Evolutionary conservation across 176 grass and related monocot species (phyloP).

Genomic region (Melocanna baccifera): DNA sequence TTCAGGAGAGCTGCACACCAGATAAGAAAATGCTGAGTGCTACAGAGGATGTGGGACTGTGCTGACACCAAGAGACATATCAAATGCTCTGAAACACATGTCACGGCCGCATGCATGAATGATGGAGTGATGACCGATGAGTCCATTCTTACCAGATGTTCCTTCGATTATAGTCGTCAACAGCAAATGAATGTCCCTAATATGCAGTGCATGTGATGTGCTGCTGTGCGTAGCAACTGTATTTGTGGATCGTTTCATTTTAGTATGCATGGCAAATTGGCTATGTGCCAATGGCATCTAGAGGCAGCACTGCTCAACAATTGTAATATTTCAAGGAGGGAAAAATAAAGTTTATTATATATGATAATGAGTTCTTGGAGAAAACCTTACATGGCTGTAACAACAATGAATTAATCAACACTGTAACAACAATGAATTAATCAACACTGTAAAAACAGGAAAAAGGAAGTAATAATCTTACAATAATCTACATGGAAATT

Average conservation of each 20-base stretch:
- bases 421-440: constrained; percentile 22
- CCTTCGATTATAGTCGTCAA: constrained; percentile 20
- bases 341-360: constrained; percentile 22
- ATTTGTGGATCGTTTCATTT: background rate
- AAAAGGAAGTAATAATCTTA: background rate
- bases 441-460: background rate
- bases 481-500: constrained; percentile 5
- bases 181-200: background rate
- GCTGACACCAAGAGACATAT: constrained; percentile 9
- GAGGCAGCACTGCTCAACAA: background rate
- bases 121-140: constrained; percentile 38
- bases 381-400: constrained; percentile 32
- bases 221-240: constrained; percentile 1
- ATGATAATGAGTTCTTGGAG: background rate
- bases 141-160: constrained; percentile 23
- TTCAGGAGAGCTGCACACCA: background rate
- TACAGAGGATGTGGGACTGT: background rate
- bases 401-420: constrained; percentile 32
- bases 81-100: constrained; percentile 14
- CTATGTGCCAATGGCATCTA: background rate
- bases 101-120: background rate
- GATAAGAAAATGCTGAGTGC: constrained; percentile 9
- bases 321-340: background rate
- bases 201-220: constrained; percentile 34
- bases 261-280: background rate